Conservation (phyloP, 768 basidiomycete genomes). For the Podaxis rugospora region DNA sequence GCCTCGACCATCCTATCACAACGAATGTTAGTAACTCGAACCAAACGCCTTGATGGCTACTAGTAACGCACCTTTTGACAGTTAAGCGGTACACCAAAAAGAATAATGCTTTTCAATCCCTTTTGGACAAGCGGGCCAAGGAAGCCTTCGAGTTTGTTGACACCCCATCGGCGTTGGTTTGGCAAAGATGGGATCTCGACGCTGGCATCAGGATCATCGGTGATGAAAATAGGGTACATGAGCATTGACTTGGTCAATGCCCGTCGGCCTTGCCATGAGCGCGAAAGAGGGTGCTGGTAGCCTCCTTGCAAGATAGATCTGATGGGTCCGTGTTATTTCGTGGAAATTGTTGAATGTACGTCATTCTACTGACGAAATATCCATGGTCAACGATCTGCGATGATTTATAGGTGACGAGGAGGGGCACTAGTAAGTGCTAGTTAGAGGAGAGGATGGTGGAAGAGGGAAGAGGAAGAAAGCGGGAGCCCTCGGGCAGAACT, state of each 20-base stretch:
- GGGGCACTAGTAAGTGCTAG: not conserved
- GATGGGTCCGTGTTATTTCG: conserved; percentile 1
- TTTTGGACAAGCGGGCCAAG: conserved; percentile 84
- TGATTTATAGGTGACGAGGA: not conserved
- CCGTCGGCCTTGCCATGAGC: conserved; percentile 81
- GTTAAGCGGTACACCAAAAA: conserved; percentile 89
- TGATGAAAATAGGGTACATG: conserved; percentile 99
- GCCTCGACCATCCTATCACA: conserved; percentile 70
- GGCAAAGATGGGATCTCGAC: conserved; percentile 76
- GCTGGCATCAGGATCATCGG: conserved; percentile 86
- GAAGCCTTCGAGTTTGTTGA: conserved; percentile 89
- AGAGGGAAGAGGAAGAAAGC: not conserved
- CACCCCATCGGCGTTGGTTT: conserved; percentile 89
- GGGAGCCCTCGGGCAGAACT: not conserved
- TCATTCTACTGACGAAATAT: conserved; percentile 18
- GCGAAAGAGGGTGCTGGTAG: conserved; percentile 86
- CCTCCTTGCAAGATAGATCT: conserved; percentile 87
- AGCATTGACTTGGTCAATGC: conserved; percentile 88
- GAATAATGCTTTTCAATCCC: conserved; percentile 86
- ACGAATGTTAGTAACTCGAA: not conserved
- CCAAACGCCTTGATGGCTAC: not conserved
- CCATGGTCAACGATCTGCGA: conserved; percentile 11
- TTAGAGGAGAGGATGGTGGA: not conserved
- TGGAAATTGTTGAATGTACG: not conserved
- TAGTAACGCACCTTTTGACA: conserved; percentile 61